These are phyloP conservation scores for Quercus dentata DNA, from an alignment of 306 rosid species.

Conservation along the genomic window DNA sequence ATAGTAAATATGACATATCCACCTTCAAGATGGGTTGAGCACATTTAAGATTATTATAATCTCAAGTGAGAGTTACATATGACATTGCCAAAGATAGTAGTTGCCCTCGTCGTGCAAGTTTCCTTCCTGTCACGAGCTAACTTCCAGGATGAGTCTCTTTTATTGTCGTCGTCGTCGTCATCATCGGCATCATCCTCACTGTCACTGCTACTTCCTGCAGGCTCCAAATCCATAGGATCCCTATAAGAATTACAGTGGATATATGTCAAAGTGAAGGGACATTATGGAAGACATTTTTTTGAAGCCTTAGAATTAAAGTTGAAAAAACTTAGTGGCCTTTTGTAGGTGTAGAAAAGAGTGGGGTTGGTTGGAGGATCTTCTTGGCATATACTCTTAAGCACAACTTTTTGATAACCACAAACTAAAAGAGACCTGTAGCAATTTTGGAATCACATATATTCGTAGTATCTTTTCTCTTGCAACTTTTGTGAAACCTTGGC, in stretches of 20 bases:
- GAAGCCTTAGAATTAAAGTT: neutral
- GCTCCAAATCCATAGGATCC: neutral
- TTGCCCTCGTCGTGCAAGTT: neutral
- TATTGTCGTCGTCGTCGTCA: neutral
- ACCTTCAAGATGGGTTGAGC: too few species aligned
- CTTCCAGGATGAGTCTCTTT: neutral
- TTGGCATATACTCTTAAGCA: conserved; percentile 23
- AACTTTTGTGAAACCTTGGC: too few species aligned
- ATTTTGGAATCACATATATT: neutral
- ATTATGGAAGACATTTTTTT: neutral
- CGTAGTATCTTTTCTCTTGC: neutral
- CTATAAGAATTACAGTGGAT: neutral
- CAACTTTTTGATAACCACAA: neutral
- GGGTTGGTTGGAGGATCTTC: conserved; percentile 28
- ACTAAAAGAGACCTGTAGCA: neutral
- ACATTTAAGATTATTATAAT: neutral
- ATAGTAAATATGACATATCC: too few species aligned
- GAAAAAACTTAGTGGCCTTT: conserved; percentile 9
- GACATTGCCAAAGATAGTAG: conserved; percentile 6
- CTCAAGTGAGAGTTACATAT: neutral
- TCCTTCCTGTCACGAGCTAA: neutral
- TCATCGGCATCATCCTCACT: neutral
- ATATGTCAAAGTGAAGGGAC: neutral
- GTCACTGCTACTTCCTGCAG: neutral
- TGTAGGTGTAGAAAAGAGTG: conserved; percentile 12